Percentiles rank a stretch among this genome's conserved stretches.
Conservation (phyloP, 2,329 filamentous ascomycete species). For the Fusarium devonianum region DNA sequence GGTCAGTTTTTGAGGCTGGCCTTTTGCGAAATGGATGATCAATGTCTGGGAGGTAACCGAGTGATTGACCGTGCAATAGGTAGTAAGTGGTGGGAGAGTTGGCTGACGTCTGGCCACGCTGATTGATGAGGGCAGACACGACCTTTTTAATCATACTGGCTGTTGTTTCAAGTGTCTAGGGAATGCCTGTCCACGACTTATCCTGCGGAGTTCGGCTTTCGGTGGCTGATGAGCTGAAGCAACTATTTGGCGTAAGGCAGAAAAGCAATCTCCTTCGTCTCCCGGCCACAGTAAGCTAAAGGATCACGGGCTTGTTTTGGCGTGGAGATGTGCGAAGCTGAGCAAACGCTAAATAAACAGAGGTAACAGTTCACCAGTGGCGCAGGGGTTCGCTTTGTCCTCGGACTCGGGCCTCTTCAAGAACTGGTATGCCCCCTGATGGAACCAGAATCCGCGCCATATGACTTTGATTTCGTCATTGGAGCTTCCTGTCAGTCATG, state of each 20-base stretch:
- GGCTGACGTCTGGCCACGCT: too few relatives aligned
- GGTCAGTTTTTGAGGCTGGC: neutral
- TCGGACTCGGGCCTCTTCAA: neutral
- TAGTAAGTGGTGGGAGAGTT: neutral
- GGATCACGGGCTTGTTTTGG: constrained; percentile 6
- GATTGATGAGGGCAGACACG: too few relatives aligned
- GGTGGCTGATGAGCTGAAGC: constrained; percentile 20
- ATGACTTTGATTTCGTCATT: too few relatives aligned
- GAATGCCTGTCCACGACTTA: neutral
- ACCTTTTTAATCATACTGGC: too few relatives aligned
- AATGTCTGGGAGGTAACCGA: too few relatives aligned
- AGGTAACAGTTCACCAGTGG: neutral
- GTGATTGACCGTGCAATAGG: neutral
- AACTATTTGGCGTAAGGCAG: neutral
- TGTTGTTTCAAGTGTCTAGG: neutral
- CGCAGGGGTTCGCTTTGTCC: neutral
- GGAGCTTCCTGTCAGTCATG: too few relatives aligned
- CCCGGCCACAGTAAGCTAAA: neutral
- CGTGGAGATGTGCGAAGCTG: neutral
- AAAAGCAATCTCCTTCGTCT: neutral
- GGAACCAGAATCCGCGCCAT: too few relatives aligned
- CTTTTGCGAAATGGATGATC: too few relatives aligned
- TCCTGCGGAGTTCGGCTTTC: neutral
- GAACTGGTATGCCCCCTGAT: neutral
- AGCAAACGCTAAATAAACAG: neutral